These are phyloP conservation scores for Przewalskia tangutica DNA, from an alignment of 257 asterid species.

Conservation along the genomic window DNA sequence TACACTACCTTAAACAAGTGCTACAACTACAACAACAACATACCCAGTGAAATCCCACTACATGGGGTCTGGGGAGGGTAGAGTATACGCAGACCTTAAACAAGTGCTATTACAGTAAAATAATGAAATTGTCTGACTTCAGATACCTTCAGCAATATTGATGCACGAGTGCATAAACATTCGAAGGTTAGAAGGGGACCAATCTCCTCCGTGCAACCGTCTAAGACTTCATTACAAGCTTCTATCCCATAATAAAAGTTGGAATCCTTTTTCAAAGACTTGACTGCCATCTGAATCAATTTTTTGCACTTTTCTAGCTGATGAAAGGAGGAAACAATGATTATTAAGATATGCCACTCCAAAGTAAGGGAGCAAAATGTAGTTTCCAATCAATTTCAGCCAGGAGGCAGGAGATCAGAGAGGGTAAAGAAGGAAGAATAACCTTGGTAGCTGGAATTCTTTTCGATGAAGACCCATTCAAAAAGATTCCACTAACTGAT, in stretches of 20 bases:
- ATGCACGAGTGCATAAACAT: constrained; percentile 82
- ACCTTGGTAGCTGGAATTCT: constrained; percentile 43
- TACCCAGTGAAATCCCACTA: no score
- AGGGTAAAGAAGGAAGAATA: constrained; percentile 16
- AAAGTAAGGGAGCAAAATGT: background rate
- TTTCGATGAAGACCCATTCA: constrained; percentile 35
- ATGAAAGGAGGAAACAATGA: background rate
- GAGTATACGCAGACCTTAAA: background rate
- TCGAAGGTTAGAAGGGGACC: constrained; percentile 55
- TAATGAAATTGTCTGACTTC: background rate
- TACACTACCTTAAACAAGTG: background rate
- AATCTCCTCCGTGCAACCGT: constrained; percentile 56
- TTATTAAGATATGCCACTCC: background rate
- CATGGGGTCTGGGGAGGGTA: no score
- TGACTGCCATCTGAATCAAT: constrained; percentile 64
- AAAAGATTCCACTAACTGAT: constrained; percentile 30
- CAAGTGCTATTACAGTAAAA: background rate
- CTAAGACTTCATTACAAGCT: constrained; percentile 88
- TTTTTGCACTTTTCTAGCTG: constrained; percentile 79
- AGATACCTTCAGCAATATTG: constrained; percentile 80
- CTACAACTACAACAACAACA: no score
- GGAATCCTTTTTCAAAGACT: constrained; percentile 48
- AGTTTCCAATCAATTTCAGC: constrained; percentile 6
- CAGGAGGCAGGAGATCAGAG: constrained; percentile 9
- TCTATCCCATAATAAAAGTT: constrained; percentile 67